Conservation (phyloP, 2,329 filamentous ascomycete species). For the Trichoderma koningii region DNA sequence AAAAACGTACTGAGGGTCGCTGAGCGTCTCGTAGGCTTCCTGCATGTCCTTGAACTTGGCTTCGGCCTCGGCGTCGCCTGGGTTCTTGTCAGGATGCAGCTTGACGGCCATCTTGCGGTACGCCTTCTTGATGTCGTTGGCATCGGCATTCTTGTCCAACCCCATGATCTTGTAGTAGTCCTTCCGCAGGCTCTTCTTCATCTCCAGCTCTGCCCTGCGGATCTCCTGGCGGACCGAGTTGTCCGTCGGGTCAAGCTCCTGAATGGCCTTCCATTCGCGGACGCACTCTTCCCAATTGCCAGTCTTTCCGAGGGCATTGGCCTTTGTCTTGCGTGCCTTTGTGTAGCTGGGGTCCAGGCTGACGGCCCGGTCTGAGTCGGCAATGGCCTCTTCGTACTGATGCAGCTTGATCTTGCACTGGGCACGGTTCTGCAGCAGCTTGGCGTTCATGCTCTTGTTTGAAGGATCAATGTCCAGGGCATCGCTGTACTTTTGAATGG, state of each 20-base stretch:
- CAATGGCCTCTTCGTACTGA: slow-evolving; percentile 77
- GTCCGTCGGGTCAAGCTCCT: slow-evolving; percentile 81
- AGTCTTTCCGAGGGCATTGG: slow-evolving; percentile 81
- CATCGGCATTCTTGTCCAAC: slow-evolving; percentile 80
- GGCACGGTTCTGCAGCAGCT: slow-evolving; percentile 91
- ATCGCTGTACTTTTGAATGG: slow-evolving; percentile 80
- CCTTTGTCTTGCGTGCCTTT: slow-evolving; percentile 92
- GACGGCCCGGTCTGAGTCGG: slow-evolving; percentile 83
- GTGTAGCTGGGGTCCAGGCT: slow-evolving; percentile 79
- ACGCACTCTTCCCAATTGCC: slow-evolving; percentile 93
- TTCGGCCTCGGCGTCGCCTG: slow-evolving; percentile 78
- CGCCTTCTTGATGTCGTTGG: slow-evolving; percentile 89
- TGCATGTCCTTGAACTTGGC: slow-evolving; percentile 97
- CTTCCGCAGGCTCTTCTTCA: slow-evolving; percentile 97
- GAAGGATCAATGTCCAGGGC: slow-evolving; percentile 82
- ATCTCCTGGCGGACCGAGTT: slow-evolving; percentile 80
- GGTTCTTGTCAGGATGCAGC: slow-evolving; percentile 98
- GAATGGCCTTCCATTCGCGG: slow-evolving; percentile 82
- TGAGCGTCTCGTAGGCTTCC: slow-evolving; percentile 94
- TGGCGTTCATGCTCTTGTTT: slow-evolving; percentile 92
- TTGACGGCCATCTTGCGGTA: slow-evolving; percentile 93
- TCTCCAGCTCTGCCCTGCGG: slow-evolving; percentile 84
- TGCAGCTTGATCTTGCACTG: slow-evolving; percentile 82
- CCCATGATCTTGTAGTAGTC: slow-evolving; percentile 99
- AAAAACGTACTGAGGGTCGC: slow-evolving; percentile 80